Base-by-base conservation (phyloP, 2,329 filamentous ascomycete species). In the Fusarium transvaalense region DNA sequence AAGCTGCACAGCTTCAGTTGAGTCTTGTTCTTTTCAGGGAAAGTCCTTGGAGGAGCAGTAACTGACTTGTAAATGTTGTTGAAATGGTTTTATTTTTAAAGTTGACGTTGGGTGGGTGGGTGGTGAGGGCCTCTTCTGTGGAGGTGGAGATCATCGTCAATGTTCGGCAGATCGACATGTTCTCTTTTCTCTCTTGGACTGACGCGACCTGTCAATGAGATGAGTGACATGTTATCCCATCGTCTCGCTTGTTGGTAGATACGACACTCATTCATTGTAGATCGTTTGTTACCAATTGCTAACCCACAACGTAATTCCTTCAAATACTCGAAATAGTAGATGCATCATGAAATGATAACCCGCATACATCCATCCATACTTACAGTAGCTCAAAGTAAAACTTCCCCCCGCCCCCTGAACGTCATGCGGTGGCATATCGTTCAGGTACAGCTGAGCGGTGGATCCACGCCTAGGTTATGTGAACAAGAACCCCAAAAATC, bases 141-240 rank as follows among this genome's bases (percentile, higher is more conserved):
- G 52, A 46, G 46, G 35, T 43, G 45, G 45, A 37, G 39, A 27
- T 45, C 10, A 27, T 45, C 10, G 37, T 57, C 32, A 32, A 51
- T 51, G 63, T 66, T 68, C 39, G 64, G 64, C 60, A 68, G 65
- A 68, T 68, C 60, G 64, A 68, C 59, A 45, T 15, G 47, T 17
- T 35, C 14, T 41, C 23, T n/a, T 50, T 45, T 47, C 43, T 59
- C 21, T 13, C 15, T 25, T 13, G 47, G 34, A 14, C n/a, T 54
- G 39, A 27, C 10, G n/a, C 19, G 51, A 29, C 29, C 51, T 54
- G 23, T 35, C 34, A 25, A 21, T 37, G 25, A 42, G 17, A 38
- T 29, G 47, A 50, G 23, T 31, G 42, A 31, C 25, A 45, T 45
- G 12, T 45, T 19, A 9, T 21, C 34, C 12, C 37, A n/a, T n/a